Evolutionary conservation across 1,284 basidiomycete genomes (phyloP).

Genomic region (Puccinia triticina): DNA sequence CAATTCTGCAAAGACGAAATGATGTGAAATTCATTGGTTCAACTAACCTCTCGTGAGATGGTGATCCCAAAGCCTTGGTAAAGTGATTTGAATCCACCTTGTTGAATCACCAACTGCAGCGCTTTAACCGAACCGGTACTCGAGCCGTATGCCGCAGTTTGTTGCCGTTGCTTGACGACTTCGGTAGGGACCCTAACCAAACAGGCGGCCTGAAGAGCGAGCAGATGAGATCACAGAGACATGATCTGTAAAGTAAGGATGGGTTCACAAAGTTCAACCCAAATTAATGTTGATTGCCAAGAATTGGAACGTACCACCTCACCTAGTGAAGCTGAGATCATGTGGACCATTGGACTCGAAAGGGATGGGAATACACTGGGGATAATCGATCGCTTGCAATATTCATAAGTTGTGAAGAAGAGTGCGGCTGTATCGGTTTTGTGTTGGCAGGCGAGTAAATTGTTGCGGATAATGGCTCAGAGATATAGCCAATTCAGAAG

Average conservation of each 20-base stretch:
- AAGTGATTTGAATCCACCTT: slow-evolving; percentile 71
- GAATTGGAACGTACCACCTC: slow-evolving; percentile 70
- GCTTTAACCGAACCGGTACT: slow-evolving; percentile 64
- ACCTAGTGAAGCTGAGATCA: slow-evolving; percentile 76
- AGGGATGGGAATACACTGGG: slow-evolving; percentile 60
- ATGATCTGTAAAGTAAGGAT: neutral
- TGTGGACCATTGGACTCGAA: slow-evolving; percentile 71
- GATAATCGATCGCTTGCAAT: slow-evolving; percentile 73
- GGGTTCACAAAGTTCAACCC: neutral
- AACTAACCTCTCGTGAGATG: slow-evolving; percentile 73
- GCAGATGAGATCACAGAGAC: neutral
- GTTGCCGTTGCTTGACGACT: slow-evolving; percentile 83
- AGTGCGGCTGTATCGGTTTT: slow-evolving; percentile 70
- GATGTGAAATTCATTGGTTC: neutral
- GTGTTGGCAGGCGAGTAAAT: neutral
- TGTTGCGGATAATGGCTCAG: neutral
- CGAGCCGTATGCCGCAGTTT: slow-evolving; percentile 72
- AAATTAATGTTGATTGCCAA: neutral
- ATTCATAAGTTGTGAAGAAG: slow-evolving; percentile 95
- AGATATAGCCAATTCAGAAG: slow-evolving; percentile 2
- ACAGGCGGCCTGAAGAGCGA: slow-evolving; percentile 73
- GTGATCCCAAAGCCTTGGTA: slow-evolving; percentile 79
- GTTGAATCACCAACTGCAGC: slow-evolving; percentile 64
- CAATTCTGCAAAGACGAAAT: neutral
- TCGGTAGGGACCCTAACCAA: slow-evolving; percentile 91